These are phyloP conservation scores for Harrya chromipes DNA, from an alignment of 768 basidiomycete species.

Conservation along the genomic window DNA sequence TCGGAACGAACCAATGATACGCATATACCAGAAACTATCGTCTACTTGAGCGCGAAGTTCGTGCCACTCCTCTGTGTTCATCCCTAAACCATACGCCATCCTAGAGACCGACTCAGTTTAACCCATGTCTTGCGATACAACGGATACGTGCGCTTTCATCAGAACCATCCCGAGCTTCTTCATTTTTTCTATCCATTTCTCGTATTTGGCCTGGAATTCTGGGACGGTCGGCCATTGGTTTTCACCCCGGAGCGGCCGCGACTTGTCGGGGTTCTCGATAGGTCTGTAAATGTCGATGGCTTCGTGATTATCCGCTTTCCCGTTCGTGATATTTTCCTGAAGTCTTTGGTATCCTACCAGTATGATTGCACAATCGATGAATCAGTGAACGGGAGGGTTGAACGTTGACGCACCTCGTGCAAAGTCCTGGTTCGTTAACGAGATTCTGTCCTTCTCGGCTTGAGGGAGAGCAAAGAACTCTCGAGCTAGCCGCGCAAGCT, in stretches of 20 bases:
- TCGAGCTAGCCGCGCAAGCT: slow-evolving; percentile 60
- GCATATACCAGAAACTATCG: slow-evolving; percentile 89
- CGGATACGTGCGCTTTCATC: slow-evolving; percentile 73
- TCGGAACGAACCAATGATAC: slow-evolving; percentile 60
- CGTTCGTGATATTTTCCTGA: slow-evolving; percentile 83
- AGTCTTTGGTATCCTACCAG: slow-evolving; percentile 85
- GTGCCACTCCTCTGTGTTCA: slow-evolving; percentile 67
- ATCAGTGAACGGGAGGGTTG: neutral
- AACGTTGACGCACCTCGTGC: slow-evolving; percentile 61
- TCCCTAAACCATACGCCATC: slow-evolving; percentile 78
- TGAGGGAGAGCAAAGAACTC: slow-evolving; percentile 73
- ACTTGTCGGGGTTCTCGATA: slow-evolving; percentile 65
- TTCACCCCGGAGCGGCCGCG: slow-evolving; percentile 72
- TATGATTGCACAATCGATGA: slow-evolving; percentile 26
- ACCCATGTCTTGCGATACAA: neutral
- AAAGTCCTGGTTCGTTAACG: slow-evolving; percentile 63
- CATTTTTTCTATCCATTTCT: slow-evolving; percentile 84
- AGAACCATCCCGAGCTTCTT: slow-evolving; percentile 72
- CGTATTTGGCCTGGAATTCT: slow-evolving; percentile 60
- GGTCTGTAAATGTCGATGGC: slow-evolving; percentile 81
- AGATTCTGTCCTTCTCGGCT: slow-evolving; percentile 76
- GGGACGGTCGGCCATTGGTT: slow-evolving; percentile 79
- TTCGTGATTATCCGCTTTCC: slow-evolving; percentile 83
- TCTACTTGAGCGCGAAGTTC: slow-evolving; percentile 67
- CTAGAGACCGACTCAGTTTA: slow-evolving; percentile 35